These are phyloP conservation scores for Erythrophleum fordii DNA, from an alignment of 306 rosid genomes.

Conservation along the genomic window DNA sequence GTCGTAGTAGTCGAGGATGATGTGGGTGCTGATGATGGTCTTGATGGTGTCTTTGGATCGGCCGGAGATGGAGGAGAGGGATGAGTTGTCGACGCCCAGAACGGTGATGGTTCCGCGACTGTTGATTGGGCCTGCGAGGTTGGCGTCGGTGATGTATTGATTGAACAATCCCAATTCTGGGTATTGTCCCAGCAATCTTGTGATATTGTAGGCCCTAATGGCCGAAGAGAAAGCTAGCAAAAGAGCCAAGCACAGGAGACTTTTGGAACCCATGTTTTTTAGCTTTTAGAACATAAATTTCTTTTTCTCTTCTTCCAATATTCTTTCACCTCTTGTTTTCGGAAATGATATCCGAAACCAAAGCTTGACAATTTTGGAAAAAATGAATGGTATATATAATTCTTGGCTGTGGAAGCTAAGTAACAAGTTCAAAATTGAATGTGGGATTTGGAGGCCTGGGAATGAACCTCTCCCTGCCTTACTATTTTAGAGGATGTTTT, in stretches of 20 bases:
- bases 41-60: constrained; percentile 41
- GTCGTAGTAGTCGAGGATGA: constrained; percentile 65
- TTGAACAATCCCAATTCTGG: constrained; percentile 49
- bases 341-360: constrained; percentile 15
- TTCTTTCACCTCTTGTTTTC: no score
- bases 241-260: constrained; percentile 44
- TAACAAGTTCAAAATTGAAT: not conserved
- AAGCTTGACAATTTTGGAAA: constrained; percentile 28
- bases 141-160: constrained; percentile 49
- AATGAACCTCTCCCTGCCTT: not conserved
- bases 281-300: not conserved
- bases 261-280: constrained; percentile 47
- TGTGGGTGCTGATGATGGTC: constrained; percentile 53
- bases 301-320: not conserved
- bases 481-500: constrained; percentile 15
- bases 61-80: constrained; percentile 38
- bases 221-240: constrained; percentile 41
- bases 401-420: not conserved
- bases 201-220: constrained; percentile 55
- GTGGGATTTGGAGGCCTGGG: not conserved
- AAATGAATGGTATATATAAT: not conserved
- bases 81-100: constrained; percentile 48
- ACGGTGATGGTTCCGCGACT: constrained; percentile 56
- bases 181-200: constrained; percentile 42
- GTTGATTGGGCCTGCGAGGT: constrained; percentile 55